Conservation (phyloP, 2,329 filamentous ascomycete species). For the Kalmusia sp. region DNA sequence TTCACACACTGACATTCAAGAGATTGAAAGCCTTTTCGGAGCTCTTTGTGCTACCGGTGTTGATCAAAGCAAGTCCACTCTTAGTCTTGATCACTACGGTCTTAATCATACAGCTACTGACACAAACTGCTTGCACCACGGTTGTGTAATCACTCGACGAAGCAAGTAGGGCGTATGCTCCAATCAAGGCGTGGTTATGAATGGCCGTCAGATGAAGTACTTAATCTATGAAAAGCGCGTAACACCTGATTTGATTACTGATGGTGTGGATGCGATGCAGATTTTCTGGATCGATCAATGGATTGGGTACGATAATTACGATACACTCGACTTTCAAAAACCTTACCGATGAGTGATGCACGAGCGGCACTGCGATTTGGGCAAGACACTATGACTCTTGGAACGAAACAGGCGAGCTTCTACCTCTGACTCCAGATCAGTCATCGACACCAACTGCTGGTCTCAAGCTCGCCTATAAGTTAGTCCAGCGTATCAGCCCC, state of each 20-base stretch:
- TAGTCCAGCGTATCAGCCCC: no score
- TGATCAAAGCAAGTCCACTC: constrained; percentile 48
- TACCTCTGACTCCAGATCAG: not conserved
- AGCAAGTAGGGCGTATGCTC: constrained; percentile 29
- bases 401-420: constrained; percentile 15
- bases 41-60: constrained; percentile 57
- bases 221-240: constrained; percentile 30
- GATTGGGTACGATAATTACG: constrained; percentile 47
- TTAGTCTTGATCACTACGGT: constrained; percentile 59
- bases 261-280: constrained; percentile 42
- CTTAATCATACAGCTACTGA: constrained; percentile 37
- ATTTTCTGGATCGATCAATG: constrained; percentile 46
- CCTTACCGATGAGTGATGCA: constrained; percentile 29
- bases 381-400: constrained; percentile 48
- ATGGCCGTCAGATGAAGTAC: constrained; percentile 45
- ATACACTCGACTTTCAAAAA: constrained; percentile 25
- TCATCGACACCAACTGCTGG: not conserved
- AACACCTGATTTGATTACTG: constrained; percentile 28
- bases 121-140: constrained; percentile 23
- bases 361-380: constrained; percentile 43
- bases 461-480: no score
- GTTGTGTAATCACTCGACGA: constrained; percentile 28
- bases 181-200: constrained; percentile 41
- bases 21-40: constrained; percentile 52
- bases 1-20: constrained; percentile 57